Base-by-base conservation (phyloP, 805 yeast genomes). In the Sugiyamaella marilandica region DNA sequence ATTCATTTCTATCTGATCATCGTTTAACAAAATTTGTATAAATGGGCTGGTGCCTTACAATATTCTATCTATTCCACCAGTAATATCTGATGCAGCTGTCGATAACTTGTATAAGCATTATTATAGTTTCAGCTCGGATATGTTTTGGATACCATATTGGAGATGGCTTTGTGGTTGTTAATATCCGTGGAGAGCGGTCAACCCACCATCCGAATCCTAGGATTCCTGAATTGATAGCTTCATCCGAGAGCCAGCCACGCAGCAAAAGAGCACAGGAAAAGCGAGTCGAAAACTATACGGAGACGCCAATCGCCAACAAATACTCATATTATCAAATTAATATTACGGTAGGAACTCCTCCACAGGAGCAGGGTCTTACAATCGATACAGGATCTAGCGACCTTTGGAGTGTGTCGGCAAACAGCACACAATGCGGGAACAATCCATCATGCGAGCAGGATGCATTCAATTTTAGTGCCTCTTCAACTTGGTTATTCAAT, bases 351-450 rank as follows among this genome's bases (percentile, higher is more conserved):
- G 81, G 82, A 10, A 69, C 73, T 1, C 78, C 78, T 2, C 61
- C 68, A 2, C 78, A 75, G 56, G 59, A 63, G 26, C 54, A 75
- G 9, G 63, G 67, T 8, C 74, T 75, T 5, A 59, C 70, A 29
- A 59, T 77, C 35, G 81, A 77, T 57, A 75, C 80, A 1, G 81
- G 81, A 2, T 75, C 80, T 5, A 70, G 78, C 0, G 79, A 76
- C 53, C 63, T 76, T 24, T 77, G 80, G 81, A 71, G 82, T 21
- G 69, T 54, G 35, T 51, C 55, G 9, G 45, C 54, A 2, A 31
- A 41, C 26, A 49, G 58, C 44, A 49, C 51, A 2, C 44, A 44
- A 35, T 56, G 59, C 47, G 24, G 16, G 24, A 41, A 49, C 16
- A 31, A 34, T 9, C 10, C 39, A 16, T 9, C 21, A 14, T 48